phyloP scores from a whole-genome alignment of 805 yeast species.

The Brettanomyces naardenensis region DNA sequence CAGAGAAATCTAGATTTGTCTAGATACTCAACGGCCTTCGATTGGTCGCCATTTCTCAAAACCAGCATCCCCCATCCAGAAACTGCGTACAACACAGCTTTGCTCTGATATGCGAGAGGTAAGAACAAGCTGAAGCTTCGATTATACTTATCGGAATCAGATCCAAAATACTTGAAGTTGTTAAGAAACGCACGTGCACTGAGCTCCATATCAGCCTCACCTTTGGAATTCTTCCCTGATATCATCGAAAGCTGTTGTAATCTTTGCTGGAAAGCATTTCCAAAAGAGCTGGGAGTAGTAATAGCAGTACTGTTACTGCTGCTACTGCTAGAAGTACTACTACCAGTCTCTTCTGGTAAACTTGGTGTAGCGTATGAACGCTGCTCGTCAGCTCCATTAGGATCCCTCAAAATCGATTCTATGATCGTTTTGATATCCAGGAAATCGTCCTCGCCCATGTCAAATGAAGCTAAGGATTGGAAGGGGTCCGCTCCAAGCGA shows the following conservation, averaged over 20 bases:
- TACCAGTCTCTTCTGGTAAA: background rate
- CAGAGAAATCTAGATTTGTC: constrained; percentile 1
- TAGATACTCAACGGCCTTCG: constrained; percentile 1
- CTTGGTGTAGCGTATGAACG: background rate
- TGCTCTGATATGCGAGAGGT: constrained; percentile 3
- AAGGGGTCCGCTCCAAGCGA: background rate
- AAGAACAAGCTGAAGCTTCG: constrained; percentile 1
- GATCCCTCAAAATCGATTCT: constrained; percentile 1
- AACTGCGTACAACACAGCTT: constrained; percentile 2
- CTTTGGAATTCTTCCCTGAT: background rate
- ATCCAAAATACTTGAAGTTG: constrained; percentile 3
- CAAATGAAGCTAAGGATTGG: background rate
- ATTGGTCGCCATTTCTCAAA: background rate
- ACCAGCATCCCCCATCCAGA: constrained; percentile 4
- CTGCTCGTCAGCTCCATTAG: background rate
- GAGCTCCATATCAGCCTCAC: constrained; percentile 1
- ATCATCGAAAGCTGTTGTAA: constrained; percentile 1
- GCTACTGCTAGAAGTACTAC: too few relatives aligned
- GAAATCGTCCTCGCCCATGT: background rate
- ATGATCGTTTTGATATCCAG: background rate
- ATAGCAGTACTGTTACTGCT: background rate
- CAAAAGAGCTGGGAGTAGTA: background rate
- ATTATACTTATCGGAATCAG: constrained; percentile 3
- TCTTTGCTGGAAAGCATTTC: background rate
- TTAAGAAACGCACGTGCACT: constrained; percentile 1